Evolutionary conservation across 2,329 filamentous ascomycete species (phyloP).

Genomic region (Sclerotinia glacialis): DNA sequence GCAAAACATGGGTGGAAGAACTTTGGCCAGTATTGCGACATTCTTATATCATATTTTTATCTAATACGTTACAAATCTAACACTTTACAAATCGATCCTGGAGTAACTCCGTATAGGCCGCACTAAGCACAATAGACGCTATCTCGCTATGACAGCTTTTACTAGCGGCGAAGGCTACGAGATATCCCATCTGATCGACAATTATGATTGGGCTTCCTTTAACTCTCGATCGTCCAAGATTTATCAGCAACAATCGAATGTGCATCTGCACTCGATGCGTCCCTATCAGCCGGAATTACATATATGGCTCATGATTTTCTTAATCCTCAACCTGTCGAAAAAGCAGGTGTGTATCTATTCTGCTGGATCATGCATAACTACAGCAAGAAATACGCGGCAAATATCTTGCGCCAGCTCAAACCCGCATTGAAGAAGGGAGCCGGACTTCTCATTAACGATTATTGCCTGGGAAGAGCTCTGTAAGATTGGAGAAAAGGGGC

Average conservation of each 20-base stretch:
- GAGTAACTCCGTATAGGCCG: constrained; percentile 41
- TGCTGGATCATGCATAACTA: constrained; percentile 62
- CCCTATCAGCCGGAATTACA: constrained; percentile 43
- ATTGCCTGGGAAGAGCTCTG: constrained; percentile 44
- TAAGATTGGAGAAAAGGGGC: constrained; percentile 47
- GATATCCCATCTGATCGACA: constrained; percentile 50
- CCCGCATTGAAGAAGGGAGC: constrained; percentile 54
- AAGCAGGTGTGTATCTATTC: constrained; percentile 58
- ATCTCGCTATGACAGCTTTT: constrained; percentile 54
- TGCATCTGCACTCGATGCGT: constrained; percentile 46
- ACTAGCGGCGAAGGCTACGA: constrained; percentile 57
- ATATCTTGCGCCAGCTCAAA: constrained; percentile 50
- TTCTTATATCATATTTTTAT: background rate
- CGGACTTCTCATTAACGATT: constrained; percentile 43
- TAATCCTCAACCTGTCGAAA: constrained; percentile 51
- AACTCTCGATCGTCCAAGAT: constrained; percentile 57
- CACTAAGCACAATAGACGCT: constrained; percentile 47
- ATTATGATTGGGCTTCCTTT: constrained; percentile 52
- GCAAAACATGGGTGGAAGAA: constrained; percentile 55
- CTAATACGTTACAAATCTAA: no score
- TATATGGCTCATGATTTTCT: constrained; percentile 56
- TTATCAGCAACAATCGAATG: constrained; percentile 47
- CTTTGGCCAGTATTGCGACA: constrained; percentile 40
- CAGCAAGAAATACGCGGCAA: constrained; percentile 51
- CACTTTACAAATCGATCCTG: background rate